These are phyloP conservation scores for Colletotrichum chrysophilum DNA, from an alignment of 2,329 filamentous ascomycete genomes.

Conservation along the genomic window DNA sequence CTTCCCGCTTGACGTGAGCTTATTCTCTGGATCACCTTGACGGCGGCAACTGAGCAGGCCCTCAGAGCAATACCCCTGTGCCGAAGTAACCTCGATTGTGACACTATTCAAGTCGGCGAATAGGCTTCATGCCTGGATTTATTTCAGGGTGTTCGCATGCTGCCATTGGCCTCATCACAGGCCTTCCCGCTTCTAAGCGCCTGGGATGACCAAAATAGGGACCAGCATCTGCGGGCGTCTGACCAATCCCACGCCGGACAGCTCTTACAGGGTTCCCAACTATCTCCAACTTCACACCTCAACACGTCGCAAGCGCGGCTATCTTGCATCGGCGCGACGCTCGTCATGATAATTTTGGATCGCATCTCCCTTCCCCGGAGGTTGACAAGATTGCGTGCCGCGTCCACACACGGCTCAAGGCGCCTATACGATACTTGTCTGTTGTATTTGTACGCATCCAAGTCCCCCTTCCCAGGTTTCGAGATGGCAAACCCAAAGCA, in stretches of 20 bases:
- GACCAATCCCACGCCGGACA: constrained; percentile 5
- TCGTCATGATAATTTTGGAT: constrained; percentile 14
- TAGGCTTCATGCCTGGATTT: not conserved
- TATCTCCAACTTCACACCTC: not conserved
- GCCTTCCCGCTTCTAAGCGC: constrained; percentile 10
- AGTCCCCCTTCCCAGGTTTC: not conserved
- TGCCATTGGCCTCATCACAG: constrained; percentile 1
- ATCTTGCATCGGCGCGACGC: constrained; percentile 23
- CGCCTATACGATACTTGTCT: not conserved
- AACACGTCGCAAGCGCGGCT: constrained; percentile 17
- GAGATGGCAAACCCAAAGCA: not conserved
- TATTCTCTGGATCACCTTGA: not conserved
- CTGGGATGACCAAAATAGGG: constrained; percentile 4
- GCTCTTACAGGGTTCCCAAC: not conserved
- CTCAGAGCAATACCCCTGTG: not conserved
- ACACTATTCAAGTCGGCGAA: not conserved
- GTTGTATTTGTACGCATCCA: constrained; percentile 12
- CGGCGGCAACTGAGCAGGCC: not conserved
- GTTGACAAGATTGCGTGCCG: not conserved
- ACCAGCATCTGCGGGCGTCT: constrained; percentile 13
- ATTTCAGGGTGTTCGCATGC: not conserved
- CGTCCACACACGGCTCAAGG: not conserved
- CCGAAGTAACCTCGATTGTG: not conserved
- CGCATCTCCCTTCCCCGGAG: not conserved
- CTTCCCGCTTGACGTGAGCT: constrained; percentile 15